These are phyloP conservation scores for Acidomyces sp. DNA, from an alignment of 495 filamentous ascomycete species.

Conservation along the genomic window DNA sequence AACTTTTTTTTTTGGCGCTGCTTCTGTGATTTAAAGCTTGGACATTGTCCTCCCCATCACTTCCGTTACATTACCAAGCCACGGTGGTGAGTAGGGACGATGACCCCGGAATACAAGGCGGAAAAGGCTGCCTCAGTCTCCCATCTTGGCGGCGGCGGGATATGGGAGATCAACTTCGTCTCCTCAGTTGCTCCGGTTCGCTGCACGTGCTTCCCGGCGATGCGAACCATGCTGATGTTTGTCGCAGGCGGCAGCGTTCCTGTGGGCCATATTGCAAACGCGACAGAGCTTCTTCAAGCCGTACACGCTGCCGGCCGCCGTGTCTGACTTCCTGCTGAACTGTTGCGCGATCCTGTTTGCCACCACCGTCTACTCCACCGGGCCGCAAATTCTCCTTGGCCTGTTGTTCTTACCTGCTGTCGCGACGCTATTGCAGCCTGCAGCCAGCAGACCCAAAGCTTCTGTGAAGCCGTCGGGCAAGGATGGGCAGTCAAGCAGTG, in stretches of 20 bases:
- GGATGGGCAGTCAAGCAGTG: conserved; percentile 2
- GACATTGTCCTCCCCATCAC: not conserved
- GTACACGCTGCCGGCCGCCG: conserved; percentile 51
- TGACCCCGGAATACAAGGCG: conserved; percentile 65
- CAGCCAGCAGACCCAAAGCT: conserved; percentile 3
- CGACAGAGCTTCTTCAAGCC: conserved; percentile 73
- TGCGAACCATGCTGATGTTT: conserved; percentile 2
- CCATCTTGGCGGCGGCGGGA: conserved; percentile 69
- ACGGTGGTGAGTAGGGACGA: conserved; percentile 18
- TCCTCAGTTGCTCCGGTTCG: conserved; percentile 73
- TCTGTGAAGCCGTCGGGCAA: conserved; percentile 3
- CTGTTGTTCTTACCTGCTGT: conserved; percentile 60
- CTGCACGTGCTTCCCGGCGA: conserved; percentile 3
- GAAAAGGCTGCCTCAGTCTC: conserved; percentile 93
- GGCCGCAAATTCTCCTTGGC: conserved; percentile 59
- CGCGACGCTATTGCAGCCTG: conserved; percentile 31
- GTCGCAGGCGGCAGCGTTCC: conserved; percentile 57
- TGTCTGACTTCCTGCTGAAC: conserved; percentile 78
- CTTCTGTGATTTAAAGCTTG: too few relatives aligned
- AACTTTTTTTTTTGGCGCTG: too few relatives aligned
- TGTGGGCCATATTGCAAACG: conserved; percentile 84
- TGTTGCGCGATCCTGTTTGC: conserved; percentile 69
- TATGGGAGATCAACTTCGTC: conserved; percentile 76
- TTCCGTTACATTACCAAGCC: not conserved
- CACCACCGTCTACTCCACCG: conserved; percentile 69